phyloP scores from a whole-genome alignment of 176 grass and related monocot species.

The Oryza coarctata region DNA sequence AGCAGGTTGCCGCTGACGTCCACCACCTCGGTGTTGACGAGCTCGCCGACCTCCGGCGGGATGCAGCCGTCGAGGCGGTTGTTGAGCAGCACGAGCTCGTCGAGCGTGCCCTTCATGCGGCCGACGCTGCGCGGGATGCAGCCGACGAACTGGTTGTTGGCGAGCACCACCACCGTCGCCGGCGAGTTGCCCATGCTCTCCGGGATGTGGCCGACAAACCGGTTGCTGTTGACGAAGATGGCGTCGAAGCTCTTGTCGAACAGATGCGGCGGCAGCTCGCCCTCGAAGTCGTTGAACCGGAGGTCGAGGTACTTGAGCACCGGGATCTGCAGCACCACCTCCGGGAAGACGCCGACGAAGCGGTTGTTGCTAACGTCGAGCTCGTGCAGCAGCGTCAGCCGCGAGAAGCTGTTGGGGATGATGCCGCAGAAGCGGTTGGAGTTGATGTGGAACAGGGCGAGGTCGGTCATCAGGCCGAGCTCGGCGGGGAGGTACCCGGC shows the following conservation, averaged over 20 bases:
- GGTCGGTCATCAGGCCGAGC: slow-evolving; percentile 59
- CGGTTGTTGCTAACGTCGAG: slow-evolving; percentile 89
- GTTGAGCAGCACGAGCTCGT: slow-evolving; percentile 56
- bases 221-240: slow-evolving; percentile 71
- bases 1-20: slow-evolving; percentile 51
- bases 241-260: slow-evolving; percentile 72
- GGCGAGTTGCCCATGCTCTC: slow-evolving; percentile 60
- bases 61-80: slow-evolving; percentile 67
- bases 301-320: slow-evolving; percentile 68
- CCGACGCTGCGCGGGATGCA: slow-evolving; percentile 65
- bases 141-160: slow-evolving; percentile 60
- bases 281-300: slow-evolving; percentile 78
- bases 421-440: slow-evolving; percentile 83
- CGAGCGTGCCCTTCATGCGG: slow-evolving; percentile 62
- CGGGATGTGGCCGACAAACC: slow-evolving; percentile 52
- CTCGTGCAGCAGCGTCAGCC: slow-evolving; percentile 57
- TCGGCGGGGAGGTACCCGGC: slow-evolving; percentile 65
- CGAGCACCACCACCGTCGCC: slow-evolving; percentile 56
- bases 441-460: slow-evolving; percentile 75
- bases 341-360: slow-evolving; percentile 63
- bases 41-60: slow-evolving; percentile 44
- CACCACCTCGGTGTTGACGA: slow-evolving; percentile 46
- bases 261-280: slow-evolving; percentile 44
- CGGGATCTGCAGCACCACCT: slow-evolving; percentile 43
- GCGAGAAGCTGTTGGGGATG: slow-evolving; percentile 59